Percentiles rank a stretch among this genome's conserved stretches.
Conservation (phyloP, 768 basidiomycete species). For the Hemileccinum rubropunctum region DNA sequence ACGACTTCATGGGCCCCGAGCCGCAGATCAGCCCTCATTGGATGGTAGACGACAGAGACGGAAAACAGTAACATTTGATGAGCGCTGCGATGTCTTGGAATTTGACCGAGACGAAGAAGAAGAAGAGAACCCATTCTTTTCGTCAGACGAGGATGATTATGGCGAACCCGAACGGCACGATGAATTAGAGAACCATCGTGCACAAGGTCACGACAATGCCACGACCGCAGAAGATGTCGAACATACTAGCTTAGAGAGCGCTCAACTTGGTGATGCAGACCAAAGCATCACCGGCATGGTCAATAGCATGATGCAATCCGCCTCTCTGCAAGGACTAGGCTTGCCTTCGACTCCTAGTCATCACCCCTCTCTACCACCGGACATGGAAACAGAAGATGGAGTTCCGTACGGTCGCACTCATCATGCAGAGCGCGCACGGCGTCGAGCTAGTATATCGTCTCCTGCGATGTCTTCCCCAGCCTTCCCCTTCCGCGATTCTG, state of each 20-base stretch:
- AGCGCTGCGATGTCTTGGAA: conserved; percentile 79
- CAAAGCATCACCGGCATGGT: conserved; percentile 69
- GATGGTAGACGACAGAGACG: conserved; percentile 48
- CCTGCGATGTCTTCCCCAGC: conserved; percentile 35
- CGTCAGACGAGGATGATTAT: conserved; percentile 34
- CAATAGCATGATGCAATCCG: conserved; percentile 58
- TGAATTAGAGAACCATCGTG: conserved; percentile 8
- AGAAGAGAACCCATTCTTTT: conserved; percentile 47
- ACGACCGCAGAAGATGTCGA: conserved; percentile 5
- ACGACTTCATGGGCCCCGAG: conserved; percentile 74
- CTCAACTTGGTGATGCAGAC: conserved; percentile 42
- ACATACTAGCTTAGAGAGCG: conserved; percentile 38
- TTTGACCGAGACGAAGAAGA: conserved; percentile 69
- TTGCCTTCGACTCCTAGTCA: conserved; percentile 35
- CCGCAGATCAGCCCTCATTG: conserved; percentile 37
- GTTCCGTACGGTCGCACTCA: conserved; percentile 63
- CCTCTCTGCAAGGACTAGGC: conserved; percentile 23
- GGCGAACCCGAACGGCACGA: conserved; percentile 15
- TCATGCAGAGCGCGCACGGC: conserved; percentile 50
- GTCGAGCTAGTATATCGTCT: conserved; percentile 31
- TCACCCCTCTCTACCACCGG: conserved; percentile 43
- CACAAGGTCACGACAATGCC: conserved; percentile 9
- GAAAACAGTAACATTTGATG: conserved; percentile 80
- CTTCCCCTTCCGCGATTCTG: conserved; percentile 32
- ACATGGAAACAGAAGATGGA: conserved; percentile 59